phyloP scores from a whole-genome alignment of 2,329 filamentous ascomycete genomes.

The Didymella pomorum region DNA sequence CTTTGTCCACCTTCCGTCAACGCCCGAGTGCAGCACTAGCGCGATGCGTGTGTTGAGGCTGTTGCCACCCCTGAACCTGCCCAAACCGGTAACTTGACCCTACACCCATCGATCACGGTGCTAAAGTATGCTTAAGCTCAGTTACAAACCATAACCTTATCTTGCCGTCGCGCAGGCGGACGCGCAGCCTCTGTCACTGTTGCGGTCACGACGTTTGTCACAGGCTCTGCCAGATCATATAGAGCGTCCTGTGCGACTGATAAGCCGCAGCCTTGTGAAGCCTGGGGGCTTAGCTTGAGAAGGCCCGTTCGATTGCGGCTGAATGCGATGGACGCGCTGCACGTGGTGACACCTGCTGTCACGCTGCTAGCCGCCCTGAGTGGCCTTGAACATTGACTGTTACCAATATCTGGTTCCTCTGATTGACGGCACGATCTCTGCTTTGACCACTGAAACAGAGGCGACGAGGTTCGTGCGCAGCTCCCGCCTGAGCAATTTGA shows the following conservation, averaged over 20 bases:
- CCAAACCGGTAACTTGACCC: neutral
- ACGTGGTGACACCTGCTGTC: too few relatives aligned
- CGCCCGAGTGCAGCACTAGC: neutral
- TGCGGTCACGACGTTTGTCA: neutral
- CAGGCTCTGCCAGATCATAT: neutral
- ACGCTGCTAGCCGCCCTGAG: too few relatives aligned
- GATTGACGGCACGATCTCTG: too few relatives aligned
- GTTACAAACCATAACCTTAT: slow-evolving; percentile 23
- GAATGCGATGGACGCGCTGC: neutral
- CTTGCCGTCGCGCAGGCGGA: slow-evolving; percentile 12
- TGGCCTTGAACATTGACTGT: too few relatives aligned
- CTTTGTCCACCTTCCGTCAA: neutral
- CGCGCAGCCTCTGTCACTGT: neutral
- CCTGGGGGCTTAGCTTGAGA: neutral
- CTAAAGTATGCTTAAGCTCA: slow-evolving; percentile 22
- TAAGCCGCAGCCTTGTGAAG: neutral
- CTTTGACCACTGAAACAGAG: too few relatives aligned
- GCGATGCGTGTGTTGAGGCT: neutral
- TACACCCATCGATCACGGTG: slow-evolving; percentile 11
- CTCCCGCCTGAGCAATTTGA: neutral
- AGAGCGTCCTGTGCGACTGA: neutral
- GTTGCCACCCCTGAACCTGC: slow-evolving; percentile 9
- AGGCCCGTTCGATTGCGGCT: neutral
- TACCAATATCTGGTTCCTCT: too few relatives aligned
- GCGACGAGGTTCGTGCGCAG: neutral